phyloP scores from a whole-genome alignment of 139 green algal genomes.

The Picochlorum sp. region DNA sequence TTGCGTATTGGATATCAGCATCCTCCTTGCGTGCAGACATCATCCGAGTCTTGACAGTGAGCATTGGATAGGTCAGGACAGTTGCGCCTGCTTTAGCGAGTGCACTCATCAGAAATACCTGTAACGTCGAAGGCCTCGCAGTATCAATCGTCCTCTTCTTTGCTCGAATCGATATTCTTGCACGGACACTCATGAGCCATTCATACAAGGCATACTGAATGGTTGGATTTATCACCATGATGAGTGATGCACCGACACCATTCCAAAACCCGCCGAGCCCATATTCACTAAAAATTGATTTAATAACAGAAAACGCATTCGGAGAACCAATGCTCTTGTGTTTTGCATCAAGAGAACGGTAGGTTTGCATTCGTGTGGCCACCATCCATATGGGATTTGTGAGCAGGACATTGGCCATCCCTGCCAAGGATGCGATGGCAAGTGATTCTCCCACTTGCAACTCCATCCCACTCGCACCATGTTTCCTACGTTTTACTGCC shows the following conservation, averaged over 20 bases:
- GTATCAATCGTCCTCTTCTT: neutral
- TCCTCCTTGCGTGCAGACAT: constrained; percentile 35
- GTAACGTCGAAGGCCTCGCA: constrained; percentile 19
- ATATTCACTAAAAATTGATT: constrained; percentile 20
- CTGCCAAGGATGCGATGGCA: constrained; percentile 63
- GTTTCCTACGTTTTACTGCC: constrained; percentile 20
- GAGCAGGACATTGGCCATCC: constrained; percentile 72
- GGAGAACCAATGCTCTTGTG: neutral
- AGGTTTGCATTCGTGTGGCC: constrained; percentile 76
- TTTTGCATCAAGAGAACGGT: neutral
- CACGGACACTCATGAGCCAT: constrained; percentile 39
- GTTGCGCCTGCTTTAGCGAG: constrained; percentile 89
- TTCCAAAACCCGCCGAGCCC: constrained; percentile 68
- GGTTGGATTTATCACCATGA: constrained; percentile 82
- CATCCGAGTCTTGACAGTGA: constrained; percentile 82
- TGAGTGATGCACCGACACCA: constrained; percentile 64
- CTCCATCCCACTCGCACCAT: constrained; percentile 2
- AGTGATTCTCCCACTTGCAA: constrained; percentile 62
- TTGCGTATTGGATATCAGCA: constrained; percentile 48
- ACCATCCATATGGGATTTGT: constrained; percentile 93
- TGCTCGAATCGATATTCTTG: neutral
- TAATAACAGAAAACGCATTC: neutral
- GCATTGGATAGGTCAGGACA: constrained; percentile 87
- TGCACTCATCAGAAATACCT: constrained; percentile 78
- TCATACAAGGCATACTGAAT: constrained; percentile 84